Percentiles rank a stretch among this genome's conserved stretches.
phyloP scores from a whole-genome alignment of 2,329 filamentous ascomycete species.

The Xylariales sp. region DNA sequence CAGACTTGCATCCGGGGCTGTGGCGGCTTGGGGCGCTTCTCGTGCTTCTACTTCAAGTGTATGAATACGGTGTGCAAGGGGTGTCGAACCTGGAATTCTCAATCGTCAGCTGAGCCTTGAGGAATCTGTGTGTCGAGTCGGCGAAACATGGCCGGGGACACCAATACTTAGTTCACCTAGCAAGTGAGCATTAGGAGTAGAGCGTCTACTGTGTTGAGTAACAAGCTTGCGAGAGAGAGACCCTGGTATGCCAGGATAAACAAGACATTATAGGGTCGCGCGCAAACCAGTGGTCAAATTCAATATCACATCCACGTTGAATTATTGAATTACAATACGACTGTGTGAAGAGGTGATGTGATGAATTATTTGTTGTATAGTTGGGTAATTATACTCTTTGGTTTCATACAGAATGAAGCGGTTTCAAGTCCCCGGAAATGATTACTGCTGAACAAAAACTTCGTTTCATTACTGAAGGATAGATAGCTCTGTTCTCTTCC shows the following conservation, averaged over 20 bases:
- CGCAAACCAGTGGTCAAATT: background rate
- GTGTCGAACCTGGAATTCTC: background rate
- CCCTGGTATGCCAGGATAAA: too few species aligned
- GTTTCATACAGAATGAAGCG: too few species aligned
- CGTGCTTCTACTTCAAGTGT: constrained; percentile 16
- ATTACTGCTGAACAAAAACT: background rate
- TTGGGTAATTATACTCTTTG: too few species aligned
- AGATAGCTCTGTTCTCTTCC: background rate
- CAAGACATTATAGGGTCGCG: background rate
- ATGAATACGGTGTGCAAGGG: constrained; percentile 5
- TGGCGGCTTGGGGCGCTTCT: background rate
- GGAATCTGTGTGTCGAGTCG: too few species aligned
- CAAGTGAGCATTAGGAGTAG: background rate
- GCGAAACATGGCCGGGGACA: background rate
- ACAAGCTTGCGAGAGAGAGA: background rate
- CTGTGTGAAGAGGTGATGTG: background rate
- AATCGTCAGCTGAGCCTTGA: background rate
- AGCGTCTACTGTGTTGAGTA: background rate
- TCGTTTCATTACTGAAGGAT: too few species aligned
- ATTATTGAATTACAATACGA: background rate
- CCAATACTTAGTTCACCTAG: background rate
- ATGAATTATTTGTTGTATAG: background rate
- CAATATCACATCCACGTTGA: background rate
- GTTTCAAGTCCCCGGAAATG: background rate
- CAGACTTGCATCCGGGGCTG: background rate